Percentiles rank a stretch among this genome's conserved stretches.
Evolutionary conservation across 495 filamentous ascomycete genomes (phyloP).

Genomic region (Penicillium mononematosum): DNA sequence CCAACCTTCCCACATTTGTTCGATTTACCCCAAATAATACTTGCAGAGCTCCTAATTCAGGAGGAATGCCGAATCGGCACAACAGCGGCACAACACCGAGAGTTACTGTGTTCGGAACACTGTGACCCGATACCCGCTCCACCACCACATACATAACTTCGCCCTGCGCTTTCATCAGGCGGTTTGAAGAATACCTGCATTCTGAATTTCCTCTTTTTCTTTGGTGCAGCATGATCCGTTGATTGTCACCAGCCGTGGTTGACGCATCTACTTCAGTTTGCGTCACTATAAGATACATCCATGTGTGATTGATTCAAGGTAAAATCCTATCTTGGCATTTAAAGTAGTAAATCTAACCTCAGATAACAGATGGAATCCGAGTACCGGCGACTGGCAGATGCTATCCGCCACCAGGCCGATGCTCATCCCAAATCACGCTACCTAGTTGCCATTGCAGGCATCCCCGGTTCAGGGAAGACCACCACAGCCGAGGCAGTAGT

Average conservation of each 20-base stretch:
- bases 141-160: slow-evolving; percentile 21
- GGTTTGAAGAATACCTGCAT: not conserved
- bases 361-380: slow-evolving; percentile 26
- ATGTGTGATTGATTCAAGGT: slow-evolving; percentile 7
- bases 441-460: slow-evolving; percentile 45
- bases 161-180: not conserved
- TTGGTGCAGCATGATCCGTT: not conserved
- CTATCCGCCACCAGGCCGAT: slow-evolving; percentile 24
- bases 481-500: slow-evolving; percentile 42
- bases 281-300: not conserved
- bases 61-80: slow-evolving; percentile 18
- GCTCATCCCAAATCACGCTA: slow-evolving; percentile 25
- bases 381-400: slow-evolving; percentile 25
- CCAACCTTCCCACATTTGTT: not conserved
- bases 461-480: slow-evolving; percentile 50
- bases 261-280: not conserved
- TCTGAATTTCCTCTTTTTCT: not conserved
- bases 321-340: not conserved
- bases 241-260: not conserved
- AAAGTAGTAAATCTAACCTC: not conserved
- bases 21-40: not conserved
- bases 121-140: slow-evolving; percentile 31
- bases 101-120: slow-evolving; percentile 30
- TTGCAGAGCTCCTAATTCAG: not conserved
- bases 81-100: slow-evolving; percentile 14